phyloP scores from a whole-genome alignment of 192 early-diverging fungal species.

The Podila epicladia region DNA sequence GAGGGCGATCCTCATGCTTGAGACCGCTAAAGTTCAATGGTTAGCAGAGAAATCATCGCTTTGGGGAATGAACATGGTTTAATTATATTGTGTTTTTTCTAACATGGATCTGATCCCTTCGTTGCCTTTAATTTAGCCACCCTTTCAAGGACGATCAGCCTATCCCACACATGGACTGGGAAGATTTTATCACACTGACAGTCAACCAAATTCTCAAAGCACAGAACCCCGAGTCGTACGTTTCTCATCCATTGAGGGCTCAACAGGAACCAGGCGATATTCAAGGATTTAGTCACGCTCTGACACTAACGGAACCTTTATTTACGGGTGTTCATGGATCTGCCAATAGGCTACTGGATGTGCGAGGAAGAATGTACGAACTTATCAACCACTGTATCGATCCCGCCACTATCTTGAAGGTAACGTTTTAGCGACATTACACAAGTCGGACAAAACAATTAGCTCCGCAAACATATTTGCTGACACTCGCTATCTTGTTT shows the following conservation, averaged over 20 bases:
- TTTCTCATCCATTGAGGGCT: neutral
- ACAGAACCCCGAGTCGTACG: constrained; percentile 78
- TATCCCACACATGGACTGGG: constrained; percentile 87
- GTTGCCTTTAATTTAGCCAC: constrained; percentile 7
- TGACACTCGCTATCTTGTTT: neutral
- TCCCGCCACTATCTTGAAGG: constrained; percentile 82
- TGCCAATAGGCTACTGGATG: constrained; percentile 62
- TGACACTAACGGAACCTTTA: too few relatives aligned
- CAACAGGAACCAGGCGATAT: neutral
- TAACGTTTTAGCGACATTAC: constrained; percentile 9
- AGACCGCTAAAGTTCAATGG: constrained; percentile 78
- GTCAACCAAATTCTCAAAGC: constrained; percentile 74
- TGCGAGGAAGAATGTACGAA: constrained; percentile 86
- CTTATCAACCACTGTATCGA: constrained; percentile 92
- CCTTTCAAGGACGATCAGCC: constrained; percentile 61
- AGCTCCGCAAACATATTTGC: neutral
- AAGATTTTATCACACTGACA: constrained; percentile 76
- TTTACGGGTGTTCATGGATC: neutral
- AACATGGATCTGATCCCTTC: neutral
- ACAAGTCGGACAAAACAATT: neutral
- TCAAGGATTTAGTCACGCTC: neutral
- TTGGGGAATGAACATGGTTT: neutral
- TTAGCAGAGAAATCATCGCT: constrained; percentile 45
- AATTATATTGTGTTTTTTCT: neutral
- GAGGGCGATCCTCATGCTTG: constrained; percentile 91